A percentile compares a stretch with the other conserved stretches of the same genome.
These are phyloP conservation scores for Alopecurus myosuroides DNA, from an alignment of 176 grass and related monocot genomes.

Conservation along the genomic window DNA sequence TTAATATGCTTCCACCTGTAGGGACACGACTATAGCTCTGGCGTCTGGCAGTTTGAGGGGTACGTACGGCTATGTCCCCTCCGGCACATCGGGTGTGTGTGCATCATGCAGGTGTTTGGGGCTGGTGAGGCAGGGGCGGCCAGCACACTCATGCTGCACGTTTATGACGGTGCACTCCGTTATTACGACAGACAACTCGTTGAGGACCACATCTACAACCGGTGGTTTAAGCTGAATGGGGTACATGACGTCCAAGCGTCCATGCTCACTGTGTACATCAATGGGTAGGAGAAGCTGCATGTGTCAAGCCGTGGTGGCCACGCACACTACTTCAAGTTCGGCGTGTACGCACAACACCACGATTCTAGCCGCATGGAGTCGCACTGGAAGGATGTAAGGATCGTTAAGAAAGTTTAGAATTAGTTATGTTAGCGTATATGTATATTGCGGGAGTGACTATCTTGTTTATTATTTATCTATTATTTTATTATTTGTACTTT, in stretches of 20 bases:
- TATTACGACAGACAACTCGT: slow-evolving; percentile 21
- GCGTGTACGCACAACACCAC: slow-evolving; percentile 23
- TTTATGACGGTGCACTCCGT: slow-evolving; percentile 15
- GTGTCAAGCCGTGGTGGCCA: not conserved
- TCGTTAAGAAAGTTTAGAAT: not conserved
- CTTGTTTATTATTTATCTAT: too few relatives aligned
- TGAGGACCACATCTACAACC: slow-evolving; percentile 29
- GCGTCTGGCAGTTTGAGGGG: slow-evolving; percentile 58
- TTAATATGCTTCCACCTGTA: not conserved
- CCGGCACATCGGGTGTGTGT: slow-evolving; percentile 34
- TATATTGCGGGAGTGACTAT: not conserved
- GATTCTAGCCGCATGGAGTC: slow-evolving; percentile 26
- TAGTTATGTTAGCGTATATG: not conserved
- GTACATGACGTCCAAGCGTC: slow-evolving; percentile 30
- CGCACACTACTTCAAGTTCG: slow-evolving; percentile 52
- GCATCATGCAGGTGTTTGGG: slow-evolving; percentile 48
- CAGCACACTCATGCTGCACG: slow-evolving; percentile 40
- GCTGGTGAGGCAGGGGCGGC: not conserved
- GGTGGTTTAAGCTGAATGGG: slow-evolving; percentile 57
- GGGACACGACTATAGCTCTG: slow-evolving; percentile 16
- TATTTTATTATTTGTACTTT: too few relatives aligned
- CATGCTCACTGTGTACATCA: slow-evolving; percentile 16
- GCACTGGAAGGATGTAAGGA: slow-evolving; percentile 4
- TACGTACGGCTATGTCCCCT: slow-evolving; percentile 20
- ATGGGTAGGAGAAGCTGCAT: not conserved